A percentile compares a stretch with the other conserved stretches of the same genome.
phyloP scores from a whole-genome alignment of 345 rosid genomes.

The Bretschneidera sinensis region DNA sequence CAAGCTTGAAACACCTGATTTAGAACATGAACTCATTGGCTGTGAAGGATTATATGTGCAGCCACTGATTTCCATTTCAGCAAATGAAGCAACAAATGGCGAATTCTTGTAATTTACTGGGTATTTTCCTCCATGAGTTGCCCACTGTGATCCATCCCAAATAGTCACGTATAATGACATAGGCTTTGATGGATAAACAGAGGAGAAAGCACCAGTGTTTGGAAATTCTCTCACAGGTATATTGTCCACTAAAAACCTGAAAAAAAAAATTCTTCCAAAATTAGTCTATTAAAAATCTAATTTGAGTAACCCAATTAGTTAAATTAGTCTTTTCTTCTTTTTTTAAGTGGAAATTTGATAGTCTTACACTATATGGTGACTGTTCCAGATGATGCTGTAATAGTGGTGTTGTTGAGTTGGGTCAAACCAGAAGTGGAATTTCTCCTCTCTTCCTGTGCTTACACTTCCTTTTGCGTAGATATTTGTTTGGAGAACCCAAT shows the following conservation, averaged over 20 bases:
- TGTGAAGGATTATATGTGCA: constrained; percentile 37
- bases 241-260: constrained; percentile 77
- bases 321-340: no score
- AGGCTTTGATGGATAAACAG: constrained; percentile 68
- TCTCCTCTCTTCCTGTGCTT: constrained; percentile 83
- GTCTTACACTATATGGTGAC: constrained; percentile 72
- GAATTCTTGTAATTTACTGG: constrained; percentile 75
- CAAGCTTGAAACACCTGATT: constrained; percentile 38
- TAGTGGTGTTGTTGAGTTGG: constrained; percentile 67
- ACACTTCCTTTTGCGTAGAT: constrained; percentile 75
- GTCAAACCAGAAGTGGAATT: constrained; percentile 90
- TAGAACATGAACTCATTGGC: constrained; percentile 35
- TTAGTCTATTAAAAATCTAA: no score
- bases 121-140: constrained; percentile 92
- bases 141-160: constrained; percentile 98
- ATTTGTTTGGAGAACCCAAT: constrained; percentile 83
- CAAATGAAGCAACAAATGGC: constrained; percentile 65
- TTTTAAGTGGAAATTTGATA: not conserved
- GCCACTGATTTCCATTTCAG: constrained; percentile 52
- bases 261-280: no score
- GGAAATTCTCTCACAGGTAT: constrained; percentile 74
- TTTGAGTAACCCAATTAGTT: no score
- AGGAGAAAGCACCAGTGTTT: constrained; percentile 38
- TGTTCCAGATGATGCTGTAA: constrained; percentile 85
- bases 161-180: constrained; percentile 74